Evolutionary conservation across 345 rosid species (phyloP), one percentile per base, ranked within the genome.

Genomic region (Chamaenerion angustifolium): DNA sequence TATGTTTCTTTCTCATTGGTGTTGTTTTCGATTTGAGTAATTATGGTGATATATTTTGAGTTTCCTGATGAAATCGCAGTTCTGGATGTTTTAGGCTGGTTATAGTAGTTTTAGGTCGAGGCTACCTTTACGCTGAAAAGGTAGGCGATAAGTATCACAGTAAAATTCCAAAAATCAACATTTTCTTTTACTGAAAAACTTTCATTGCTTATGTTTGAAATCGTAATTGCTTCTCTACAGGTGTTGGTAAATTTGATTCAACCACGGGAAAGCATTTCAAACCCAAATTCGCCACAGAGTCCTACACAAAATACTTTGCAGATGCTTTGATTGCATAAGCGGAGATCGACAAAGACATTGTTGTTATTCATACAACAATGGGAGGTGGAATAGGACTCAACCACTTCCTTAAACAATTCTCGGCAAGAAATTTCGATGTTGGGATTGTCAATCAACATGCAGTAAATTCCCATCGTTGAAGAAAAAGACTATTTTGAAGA

Each of bases 341-440:
- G 0, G 95, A 92, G 72, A 79, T 8, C 3, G 95, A 92, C 68
- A 87, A 78, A 60, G 73, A 80, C 54, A 63, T 92, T 31, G 85
- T 87, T 64, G 98, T 95, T 12, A 87, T 92, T 47, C 98, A 92
- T 74, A 95, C 98, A 49, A 96, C 98, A 21, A 92, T 92, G 98
- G 98, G 98, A 71, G 98, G 98, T 50, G 98, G 98, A 45, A 92
- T 95, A 0, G 98, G 98, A 6, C 58, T 92, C 51, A 92, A 92
- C 54, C 79, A 76, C 50, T 92, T 92, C 68, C 95, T 73, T 44
- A 85, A 88, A 14, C 95, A 83, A 5, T 92, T 83, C 57, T 96
- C 95, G 8, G 52, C 76, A 17, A 68, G 95, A 65, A 87, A 96
- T 67, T 92, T 92, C 0, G 96, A 92, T 60, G 98, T 92, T 0